Conservation (phyloP, 1,284 basidiomycete genomes). For the Ustilago xerochloae region DNA sequence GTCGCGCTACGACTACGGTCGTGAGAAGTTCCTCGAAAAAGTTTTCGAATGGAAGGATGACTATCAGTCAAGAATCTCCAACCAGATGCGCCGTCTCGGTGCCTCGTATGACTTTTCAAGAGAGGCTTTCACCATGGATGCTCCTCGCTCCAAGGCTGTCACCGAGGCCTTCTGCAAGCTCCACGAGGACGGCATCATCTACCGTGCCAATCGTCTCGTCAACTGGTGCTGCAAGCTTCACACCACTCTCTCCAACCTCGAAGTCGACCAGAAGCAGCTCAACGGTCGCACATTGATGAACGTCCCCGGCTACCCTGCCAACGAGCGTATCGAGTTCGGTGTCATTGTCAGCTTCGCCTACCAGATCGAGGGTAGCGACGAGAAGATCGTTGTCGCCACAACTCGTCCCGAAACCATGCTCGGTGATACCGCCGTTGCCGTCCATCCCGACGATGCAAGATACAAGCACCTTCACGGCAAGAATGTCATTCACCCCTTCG, state of each 20-base stretch:
- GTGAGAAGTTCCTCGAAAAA: conserved; percentile 89
- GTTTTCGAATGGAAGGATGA: conserved; percentile 98
- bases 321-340: conserved; percentile 97
- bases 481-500: conserved; percentile 89
- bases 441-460: conserved; percentile 92
- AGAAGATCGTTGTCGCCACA: conserved; percentile 92
- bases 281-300: conserved; percentile 85
- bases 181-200: conserved; percentile 92
- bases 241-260: conserved; percentile 95
- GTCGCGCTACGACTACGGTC: conserved; percentile 91
- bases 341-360: conserved; percentile 96
- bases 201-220: conserved; percentile 95
- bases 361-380: conserved; percentile 85
- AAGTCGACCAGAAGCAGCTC: conserved; percentile 96
- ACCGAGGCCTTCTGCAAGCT: conserved; percentile 90
- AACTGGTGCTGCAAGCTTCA: conserved; percentile 98
- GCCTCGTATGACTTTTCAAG: conserved; percentile 95
- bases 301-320: conserved; percentile 92
- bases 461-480: conserved; percentile 97
- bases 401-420: conserved; percentile 99
- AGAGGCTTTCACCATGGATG: conserved; percentile 94
- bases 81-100: conserved; percentile 88
- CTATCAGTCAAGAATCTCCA: conserved; percentile 90
- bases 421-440: conserved; percentile 96
- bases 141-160: conserved; percentile 78